Percentiles rank a stretch among this genome's conserved stretches.
These are phyloP conservation scores for Pouteria campechiana DNA, from an alignment of 179 eudicot species.

Conservation along the genomic window DNA sequence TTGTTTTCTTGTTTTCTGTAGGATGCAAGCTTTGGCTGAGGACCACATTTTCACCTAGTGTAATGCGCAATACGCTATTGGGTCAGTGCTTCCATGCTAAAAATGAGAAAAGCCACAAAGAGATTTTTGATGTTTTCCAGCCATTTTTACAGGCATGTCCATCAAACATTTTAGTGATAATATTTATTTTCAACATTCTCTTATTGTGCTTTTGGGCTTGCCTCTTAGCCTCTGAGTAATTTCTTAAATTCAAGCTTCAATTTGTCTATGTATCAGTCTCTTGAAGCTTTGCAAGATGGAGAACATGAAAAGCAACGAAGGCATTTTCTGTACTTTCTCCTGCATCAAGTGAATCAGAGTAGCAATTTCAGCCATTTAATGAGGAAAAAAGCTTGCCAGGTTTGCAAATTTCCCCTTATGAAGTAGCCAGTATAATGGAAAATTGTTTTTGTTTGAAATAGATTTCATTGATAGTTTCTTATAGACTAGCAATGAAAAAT, in stretches of 20 bases:
- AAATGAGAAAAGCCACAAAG: constrained; percentile 91
- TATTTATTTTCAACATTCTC: background rate
- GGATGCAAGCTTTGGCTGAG: constrained; percentile 96
- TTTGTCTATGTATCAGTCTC: too few species aligned
- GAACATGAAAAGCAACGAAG: constrained; percentile 96
- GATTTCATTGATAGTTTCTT: too few species aligned
- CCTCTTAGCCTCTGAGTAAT: background rate
- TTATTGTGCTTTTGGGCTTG: constrained; percentile 5
- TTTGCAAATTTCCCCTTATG: too few species aligned
- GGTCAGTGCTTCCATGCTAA: constrained; percentile 96
- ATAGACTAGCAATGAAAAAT: too few species aligned
- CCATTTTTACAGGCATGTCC: constrained; percentile 81
- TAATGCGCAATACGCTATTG: constrained; percentile 85
- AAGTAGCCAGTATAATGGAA: too few species aligned
- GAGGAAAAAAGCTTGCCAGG: constrained; percentile 99
- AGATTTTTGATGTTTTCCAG: constrained; percentile 88
- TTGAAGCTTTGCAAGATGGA: constrained; percentile 95
- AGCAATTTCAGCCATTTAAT: constrained; percentile 88
- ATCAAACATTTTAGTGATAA: constrained; percentile 1
- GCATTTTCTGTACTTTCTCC: constrained; percentile 73
- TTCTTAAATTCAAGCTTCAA: background rate
- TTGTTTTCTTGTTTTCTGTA: constrained; percentile 9
- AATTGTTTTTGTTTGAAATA: too few species aligned
- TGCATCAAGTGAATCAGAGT: constrained; percentile 96
- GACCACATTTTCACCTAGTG: constrained; percentile 86